Base-by-base conservation (phyloP, 1,139 yeast genomes). In the Groenewaldozyma auringiensis region DNA sequence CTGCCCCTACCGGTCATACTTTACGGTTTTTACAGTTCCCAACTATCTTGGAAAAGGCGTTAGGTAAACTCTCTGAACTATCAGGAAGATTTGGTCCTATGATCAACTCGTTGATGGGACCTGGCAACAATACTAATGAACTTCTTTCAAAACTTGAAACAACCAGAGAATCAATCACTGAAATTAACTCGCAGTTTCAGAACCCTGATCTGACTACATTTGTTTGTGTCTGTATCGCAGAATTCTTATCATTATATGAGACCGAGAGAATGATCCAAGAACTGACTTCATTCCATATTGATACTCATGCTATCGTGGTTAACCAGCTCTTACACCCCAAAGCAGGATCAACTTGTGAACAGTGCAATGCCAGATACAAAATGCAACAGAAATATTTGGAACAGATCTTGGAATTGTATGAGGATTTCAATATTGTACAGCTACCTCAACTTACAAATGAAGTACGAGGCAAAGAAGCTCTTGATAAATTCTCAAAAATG, bases 1-100 rank as follows among this genome's bases (percentile, higher is more conserved):
- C 98, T 20, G 98, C 98, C 0, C 98, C 98, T 55, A 92, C 98
- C 0, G 98, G 98, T 36, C 98, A 92, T 67, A 92, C 98, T 1
- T 74, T 92, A 56, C 79, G 98, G 61, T 92, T 92, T 68, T 74
- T 92, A 63, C 96, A 89, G 67, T 78, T 92, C 59, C 98, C 98
- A 29, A 77, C 94, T 18, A 89, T 96, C 3, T 71, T 92, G 52
- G 94, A 88, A 58, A 87, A 87, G 65, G 76, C 94, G 34, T 73
- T 92, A 57, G 81, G 84, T 45, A 92, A 92, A 63, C 81, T 92
- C 64, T 81, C 88, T 58, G 94, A 86, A 56, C 75, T 92, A 48
- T 81, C 94, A 31, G 84, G 92, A 13, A 79, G 78, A 59, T 78
- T 92, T 59, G 98, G 98, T 1, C 97, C 97, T 29, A 78, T 92